Evolutionary conservation across 345 rosid genomes (phyloP), one percentile per base, ranked within the genome.

Genomic region (Rhizophora apiculata): DNA sequence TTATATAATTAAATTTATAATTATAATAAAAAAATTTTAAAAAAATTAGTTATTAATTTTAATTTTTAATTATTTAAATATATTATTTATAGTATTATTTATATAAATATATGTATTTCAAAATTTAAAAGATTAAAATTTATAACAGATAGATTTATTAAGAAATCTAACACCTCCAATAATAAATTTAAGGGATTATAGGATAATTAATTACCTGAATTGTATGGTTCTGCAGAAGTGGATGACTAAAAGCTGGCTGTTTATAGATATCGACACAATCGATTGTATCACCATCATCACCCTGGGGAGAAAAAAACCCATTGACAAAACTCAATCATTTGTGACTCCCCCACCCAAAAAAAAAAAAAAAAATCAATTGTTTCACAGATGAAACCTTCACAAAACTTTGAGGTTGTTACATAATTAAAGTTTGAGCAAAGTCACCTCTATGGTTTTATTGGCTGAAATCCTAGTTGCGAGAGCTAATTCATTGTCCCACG

Each of bases 171-270:
- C 24, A 24, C 24, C 0, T 31, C 34, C 0, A 4, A 31, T 1
- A 31, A 31, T 31, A 0, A 4, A 31, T 31, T 31, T 0, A 31
- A 31, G 6, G 6, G 7, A 31, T 31, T 31, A 31, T 31, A 31
- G 7, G 34, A 31, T 31, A 31, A 31, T 31, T 31, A 31, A 31
- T 31, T 31, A 68, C 74, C 56, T 36, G 76, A 24, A 81, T 31
- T 10, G 51, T 65, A 36, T 80, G 80, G 67, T 72, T 67, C 36
- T 61, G 72, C 48, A 77, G 77, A 26, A 77, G 70, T 36, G 81
- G 77, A 65, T 77, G 79, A 61, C 49, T 64, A 62, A 81, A 81
- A 29, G 84, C 79, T 5, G 75, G 77, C 13, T 74, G 79, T 51
- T 77, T 62, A 48, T 62, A 60, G 43, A 77, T 74, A 18, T 77